These are phyloP conservation scores for Pythium plurisporium DNA, from an alignment of 352 stramenopile genomes.

Conservation along the genomic window DNA sequence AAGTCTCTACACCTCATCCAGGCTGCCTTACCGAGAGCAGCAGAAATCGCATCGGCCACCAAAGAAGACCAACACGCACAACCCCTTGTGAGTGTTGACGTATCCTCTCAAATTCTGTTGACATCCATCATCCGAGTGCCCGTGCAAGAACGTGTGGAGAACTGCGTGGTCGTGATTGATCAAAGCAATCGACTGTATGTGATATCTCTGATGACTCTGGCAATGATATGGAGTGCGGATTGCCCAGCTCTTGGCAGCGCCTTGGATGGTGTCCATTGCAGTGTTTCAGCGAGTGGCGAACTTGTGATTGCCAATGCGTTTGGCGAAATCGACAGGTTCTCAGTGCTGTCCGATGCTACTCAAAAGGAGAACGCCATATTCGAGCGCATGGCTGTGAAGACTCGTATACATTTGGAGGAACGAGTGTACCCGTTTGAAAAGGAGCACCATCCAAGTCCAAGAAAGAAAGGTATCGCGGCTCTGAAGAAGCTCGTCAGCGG, in stretches of 20 bases:
- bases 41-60: slow-evolving; percentile 48
- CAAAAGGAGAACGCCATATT: slow-evolving; percentile 57
- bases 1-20: slow-evolving; percentile 51
- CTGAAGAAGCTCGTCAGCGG: slow-evolving; percentile 75
- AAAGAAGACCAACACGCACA: slow-evolving; percentile 41
- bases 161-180: slow-evolving; percentile 61
- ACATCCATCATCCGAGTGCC: slow-evolving; percentile 55
- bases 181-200: slow-evolving; percentile 66
- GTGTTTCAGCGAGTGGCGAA: slow-evolving; percentile 47
- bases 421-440: slow-evolving; percentile 29
- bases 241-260: slow-evolving; percentile 28
- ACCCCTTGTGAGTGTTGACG: slow-evolving; percentile 46
- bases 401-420: slow-evolving; percentile 33
- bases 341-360: slow-evolving; percentile 46
- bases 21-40: slow-evolving; percentile 43
- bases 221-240: slow-evolving; percentile 47
- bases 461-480: slow-evolving; percentile 52
- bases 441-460: slow-evolving; percentile 27
- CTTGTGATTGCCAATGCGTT: slow-evolving; percentile 56
- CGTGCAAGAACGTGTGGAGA: slow-evolving; percentile 47
- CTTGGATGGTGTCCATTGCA: slow-evolving; percentile 38
- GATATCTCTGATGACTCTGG: slow-evolving; percentile 50
- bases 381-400: slow-evolving; percentile 50
- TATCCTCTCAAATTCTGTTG: slow-evolving; percentile 36
- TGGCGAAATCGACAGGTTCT: slow-evolving; percentile 65